These are phyloP conservation scores for Mycena indigotica DNA, from an alignment of 768 basidiomycete species.

Conservation along the genomic window DNA sequence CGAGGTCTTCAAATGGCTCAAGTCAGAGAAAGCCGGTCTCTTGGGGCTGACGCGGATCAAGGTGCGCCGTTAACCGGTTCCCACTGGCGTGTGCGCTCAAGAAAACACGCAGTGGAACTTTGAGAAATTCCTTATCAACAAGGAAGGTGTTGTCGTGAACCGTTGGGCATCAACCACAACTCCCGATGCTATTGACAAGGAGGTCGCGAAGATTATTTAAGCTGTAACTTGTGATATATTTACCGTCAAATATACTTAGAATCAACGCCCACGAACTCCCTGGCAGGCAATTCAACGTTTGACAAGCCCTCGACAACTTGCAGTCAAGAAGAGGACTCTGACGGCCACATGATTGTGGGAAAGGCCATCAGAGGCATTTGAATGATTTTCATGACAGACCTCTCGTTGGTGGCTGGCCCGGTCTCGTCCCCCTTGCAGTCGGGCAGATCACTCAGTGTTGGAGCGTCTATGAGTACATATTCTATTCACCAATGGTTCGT, in stretches of 20 bases:
- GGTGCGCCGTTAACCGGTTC: slow-evolving; percentile 38
- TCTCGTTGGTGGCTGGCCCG: too few species aligned
- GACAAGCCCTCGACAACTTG: too few species aligned
- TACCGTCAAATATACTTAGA: too few species aligned
- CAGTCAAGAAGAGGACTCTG: too few species aligned
- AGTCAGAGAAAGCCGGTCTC: slow-evolving; percentile 74
- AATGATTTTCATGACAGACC: too few species aligned
- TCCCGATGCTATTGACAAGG: slow-evolving; percentile 62
- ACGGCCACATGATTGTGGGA: too few species aligned
- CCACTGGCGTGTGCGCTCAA: background rate
- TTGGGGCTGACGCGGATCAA: slow-evolving; percentile 75
- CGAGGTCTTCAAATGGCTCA: slow-evolving; percentile 84
- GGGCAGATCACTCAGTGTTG: background rate
- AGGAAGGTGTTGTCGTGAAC: slow-evolving; percentile 72
- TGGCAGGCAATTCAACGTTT: too few species aligned
- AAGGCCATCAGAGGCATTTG: too few species aligned
- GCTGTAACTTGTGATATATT: too few species aligned
- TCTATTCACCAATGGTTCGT: background rate
- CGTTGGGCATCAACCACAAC: slow-evolving; percentile 79
- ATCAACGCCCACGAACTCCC: too few species aligned
- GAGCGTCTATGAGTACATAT: background rate
- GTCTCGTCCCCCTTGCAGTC: too few species aligned
- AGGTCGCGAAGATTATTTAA: slow-evolving; percentile 56
- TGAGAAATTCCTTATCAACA: slow-evolving; percentile 84
- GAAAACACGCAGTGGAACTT: slow-evolving; percentile 73